Evolutionary conservation across 306 rosid genomes (phyloP), one percentile per base, ranked within the genome.

Genomic region (Dryas alaskensis): DNA sequence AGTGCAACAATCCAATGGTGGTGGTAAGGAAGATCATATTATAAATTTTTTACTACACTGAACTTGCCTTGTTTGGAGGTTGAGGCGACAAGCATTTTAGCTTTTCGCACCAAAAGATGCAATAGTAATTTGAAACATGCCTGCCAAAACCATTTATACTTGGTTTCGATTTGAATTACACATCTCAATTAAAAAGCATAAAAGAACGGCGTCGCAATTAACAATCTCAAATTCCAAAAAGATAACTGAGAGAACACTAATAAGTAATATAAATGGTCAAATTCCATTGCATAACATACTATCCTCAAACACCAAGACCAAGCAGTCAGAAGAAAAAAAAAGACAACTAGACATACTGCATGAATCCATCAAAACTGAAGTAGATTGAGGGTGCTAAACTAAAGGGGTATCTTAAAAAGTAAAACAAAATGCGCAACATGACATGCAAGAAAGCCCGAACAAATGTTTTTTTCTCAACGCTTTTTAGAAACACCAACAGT

Each of bases 401-500:
- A 58, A 31, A 73, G 27, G 27, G 59, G 74, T 54, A 67, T 60
- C 60, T 54, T 54, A 37, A 43, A 58, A 13, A 44, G 76, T 17
- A 62, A 74, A 73, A 66, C 63, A 77, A 81, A 80, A 46, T 19
- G 44, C 58, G 57, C 64, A 66, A 63, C 70, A 77, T 55, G 37
- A 65, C 46, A 78, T 37, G 57, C 65, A 60, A 58, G 16, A 72
- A 73, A 65, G 73, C 39, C 16, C 4, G 47, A 62, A 42, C 69
- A 62, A 60, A 53, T 31, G 22, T 22, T 22, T 22, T 31, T 72
- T 60, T 47, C 64, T 85, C 76, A 90, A 70, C 97, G 99, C 88
- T 94, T 94, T 91, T 94, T 94, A 16, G 99, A 94, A 69, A 94
- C 99, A 92, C 99, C 97, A 67, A 92, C 99, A 73, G 99, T 94